Evolutionary conservation across 192 early-diverging fungal genomes (phyloP).

Genomic region (Mortierella alpina): DNA sequence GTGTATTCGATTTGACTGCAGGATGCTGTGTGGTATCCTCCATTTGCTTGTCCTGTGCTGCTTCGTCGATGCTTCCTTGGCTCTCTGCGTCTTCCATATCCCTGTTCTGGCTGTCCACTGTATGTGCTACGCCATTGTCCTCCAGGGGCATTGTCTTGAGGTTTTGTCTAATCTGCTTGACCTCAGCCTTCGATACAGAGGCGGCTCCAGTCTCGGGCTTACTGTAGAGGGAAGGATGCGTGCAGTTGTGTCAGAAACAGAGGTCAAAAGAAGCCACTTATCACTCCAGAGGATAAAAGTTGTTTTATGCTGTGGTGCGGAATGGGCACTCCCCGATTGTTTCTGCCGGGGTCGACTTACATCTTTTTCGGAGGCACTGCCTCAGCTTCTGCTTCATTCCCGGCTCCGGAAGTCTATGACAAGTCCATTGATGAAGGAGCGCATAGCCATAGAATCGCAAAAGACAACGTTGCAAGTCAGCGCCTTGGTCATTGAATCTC

Average conservation of each 20-base stretch:
- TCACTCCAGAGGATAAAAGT: not conserved
- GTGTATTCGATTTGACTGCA: slow-evolving; percentile 1
- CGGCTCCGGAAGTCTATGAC: slow-evolving; percentile 14
- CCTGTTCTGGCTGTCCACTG: slow-evolving; percentile 2
- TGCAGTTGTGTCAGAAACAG: not conserved
- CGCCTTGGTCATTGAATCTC: not conserved
- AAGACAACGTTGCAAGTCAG: not conserved
- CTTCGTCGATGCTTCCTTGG: slow-evolving; percentile 24
- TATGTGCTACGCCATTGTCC: slow-evolving; percentile 7
- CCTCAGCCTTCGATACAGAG: slow-evolving; percentile 40
- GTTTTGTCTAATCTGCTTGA: slow-evolving; percentile 48
- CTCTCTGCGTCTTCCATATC: slow-evolving; percentile 54
- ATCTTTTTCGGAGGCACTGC: slow-evolving; percentile 50
- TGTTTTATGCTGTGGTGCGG: not conserved
- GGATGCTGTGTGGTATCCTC: slow-evolving; percentile 19
- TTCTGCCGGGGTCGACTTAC: slow-evolving; percentile 3
- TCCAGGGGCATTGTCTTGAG: slow-evolving; percentile 53
- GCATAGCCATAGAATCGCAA: not conserved
- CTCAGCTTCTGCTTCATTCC: slow-evolving; percentile 18
- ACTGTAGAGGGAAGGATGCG: not conserved
- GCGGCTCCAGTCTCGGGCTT: slow-evolving; percentile 33
- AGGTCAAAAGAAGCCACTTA: not conserved
- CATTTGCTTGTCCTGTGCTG: slow-evolving; percentile 28
- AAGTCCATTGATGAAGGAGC: not conserved
- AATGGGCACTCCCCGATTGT: not conserved